A percentile compares a stretch with the other conserved stretches of the same genome.
These are phyloP conservation scores for Pyrenophora seminiperda DNA, from an alignment of 2,329 filamentous ascomycete genomes.

Conservation along the genomic window DNA sequence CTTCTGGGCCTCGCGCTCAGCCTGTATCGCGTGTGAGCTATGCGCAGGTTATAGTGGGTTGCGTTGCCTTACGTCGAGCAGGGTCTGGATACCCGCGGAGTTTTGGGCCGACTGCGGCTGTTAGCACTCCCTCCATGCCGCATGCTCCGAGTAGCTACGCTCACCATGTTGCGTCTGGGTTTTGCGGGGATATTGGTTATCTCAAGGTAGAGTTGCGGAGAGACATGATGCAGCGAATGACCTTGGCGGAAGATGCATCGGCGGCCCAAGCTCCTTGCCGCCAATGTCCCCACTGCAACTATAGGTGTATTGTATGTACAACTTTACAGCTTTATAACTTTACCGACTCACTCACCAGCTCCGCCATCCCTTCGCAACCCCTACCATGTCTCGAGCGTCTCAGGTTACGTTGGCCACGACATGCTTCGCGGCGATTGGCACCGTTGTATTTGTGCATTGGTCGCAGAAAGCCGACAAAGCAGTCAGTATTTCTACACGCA, in stretches of 20 bases:
- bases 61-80: conserved; percentile 81
- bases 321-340: conserved; percentile 11
- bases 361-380: conserved; percentile 2
- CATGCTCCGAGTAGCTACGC: neutral
- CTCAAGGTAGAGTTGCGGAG: conserved; percentile 26
- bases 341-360: conserved; percentile 1
- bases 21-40: conserved; percentile 63
- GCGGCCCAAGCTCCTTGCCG: conserved; percentile 41
- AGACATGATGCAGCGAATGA: conserved; percentile 32
- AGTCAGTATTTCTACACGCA: conserved; percentile 57
- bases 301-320: too few relatives aligned
- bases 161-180: conserved; percentile 35
- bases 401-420: conserved; percentile 84
- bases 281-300: conserved; percentile 21
- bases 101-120: conserved; percentile 86
- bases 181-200: conserved; percentile 25
- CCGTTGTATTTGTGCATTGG: conserved; percentile 86
- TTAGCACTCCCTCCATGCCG: conserved; percentile 24
- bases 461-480: conserved; percentile 82
- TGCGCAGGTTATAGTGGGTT: conserved; percentile 29
- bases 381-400: conserved; percentile 82
- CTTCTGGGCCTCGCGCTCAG: conserved; percentile 97
- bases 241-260: conserved; percentile 29
- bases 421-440: conserved; percentile 73
- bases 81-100: conserved; percentile 96